Conservation (phyloP, 352 stramenopile species). For the Thraustochytrium sp. region DNA sequence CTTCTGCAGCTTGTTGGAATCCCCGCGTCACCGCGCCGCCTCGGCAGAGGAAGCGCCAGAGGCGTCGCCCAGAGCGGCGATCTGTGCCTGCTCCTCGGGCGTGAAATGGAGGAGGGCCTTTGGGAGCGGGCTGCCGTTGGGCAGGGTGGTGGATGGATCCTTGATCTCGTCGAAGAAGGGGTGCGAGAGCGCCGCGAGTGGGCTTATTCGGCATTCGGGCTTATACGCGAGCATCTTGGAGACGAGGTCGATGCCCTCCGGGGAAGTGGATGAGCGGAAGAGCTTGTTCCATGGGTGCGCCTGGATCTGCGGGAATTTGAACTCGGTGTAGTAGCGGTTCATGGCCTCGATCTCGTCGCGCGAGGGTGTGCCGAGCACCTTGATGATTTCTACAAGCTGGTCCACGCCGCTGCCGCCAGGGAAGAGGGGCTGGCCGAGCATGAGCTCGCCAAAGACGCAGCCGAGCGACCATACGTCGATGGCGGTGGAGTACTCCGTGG, state of each 20-base stretch:
- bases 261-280: slow-evolving; percentile 62
- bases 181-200: slow-evolving; percentile 80
- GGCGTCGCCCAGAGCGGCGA: background rate
- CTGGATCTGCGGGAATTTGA: slow-evolving; percentile 99
- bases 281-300: slow-evolving; percentile 95
- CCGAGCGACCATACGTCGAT: slow-evolving; percentile 95
- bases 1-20: no score
- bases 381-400: slow-evolving; percentile 99
- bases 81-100: background rate
- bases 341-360: slow-evolving; percentile 96
- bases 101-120: background rate
- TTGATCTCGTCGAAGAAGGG: slow-evolving; percentile 97
- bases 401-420: slow-evolving; percentile 96
- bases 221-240: slow-evolving; percentile 94
- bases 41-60: background rate
- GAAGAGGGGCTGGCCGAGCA: slow-evolving; percentile 96
- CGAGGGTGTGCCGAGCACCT: slow-evolving; percentile 94
- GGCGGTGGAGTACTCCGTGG: slow-evolving; percentile 97
- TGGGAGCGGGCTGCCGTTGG: slow-evolving; percentile 70
- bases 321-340: slow-evolving; percentile 99
- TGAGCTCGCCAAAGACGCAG: slow-evolving; percentile 95
- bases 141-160: slow-evolving; percentile 64
- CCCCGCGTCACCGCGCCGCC: no score
- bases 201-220: slow-evolving; percentile 72
- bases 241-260: slow-evolving; percentile 94